Evolutionary conservation across 768 basidiomycete species (phyloP), one percentile per base, ranked within the genome.

Genomic region (Boletus rex-veris): DNA sequence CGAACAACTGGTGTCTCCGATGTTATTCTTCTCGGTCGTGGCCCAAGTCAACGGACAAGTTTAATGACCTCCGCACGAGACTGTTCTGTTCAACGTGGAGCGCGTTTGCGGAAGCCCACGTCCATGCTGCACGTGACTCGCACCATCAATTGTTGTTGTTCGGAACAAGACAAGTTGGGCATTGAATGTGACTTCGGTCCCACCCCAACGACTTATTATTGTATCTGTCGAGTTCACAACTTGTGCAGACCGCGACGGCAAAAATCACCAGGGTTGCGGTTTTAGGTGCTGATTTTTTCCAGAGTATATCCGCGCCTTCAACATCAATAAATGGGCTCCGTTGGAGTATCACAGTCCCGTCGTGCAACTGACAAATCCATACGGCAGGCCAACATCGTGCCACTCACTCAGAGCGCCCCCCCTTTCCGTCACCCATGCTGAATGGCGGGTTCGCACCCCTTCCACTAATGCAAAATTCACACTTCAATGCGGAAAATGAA

Each of bases 121-220:
- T 41, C 35, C 26, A 19, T 58, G 5, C 21, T 4, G 12, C 60
- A 61, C 61, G 61, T 62, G 61, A 62, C 52, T 16, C 16, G 16
- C 10, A 19, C 19, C 33, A 7, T 28, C 28, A 28, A 28, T 28
- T 28, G 28, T 28, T 28, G 28, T 28, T 28, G 28, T 28, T 28
- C 28, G 28, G 28, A 28, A 26, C 26, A 8, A 26, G 26, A 26
- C 24, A 24, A 24, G 24, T 24, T 24, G 24, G 24, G 8, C 26
- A n/a, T n/a, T n/a, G n/a, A 28, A 28, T 28, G 26, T 28, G 26
- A 28, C 26, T 28, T 28, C 7, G 5, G 8, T 8, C 26, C 26
- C 26, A 26, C 3, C 26, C n/a, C n/a, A 26, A 26, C 19, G 19
- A 19, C 19, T 3, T 19, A 24, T 24, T 24, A 24, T 24, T 24